Conservation (phyloP, 208 protist genomes). For the Trypanosoma caninum region DNA sequence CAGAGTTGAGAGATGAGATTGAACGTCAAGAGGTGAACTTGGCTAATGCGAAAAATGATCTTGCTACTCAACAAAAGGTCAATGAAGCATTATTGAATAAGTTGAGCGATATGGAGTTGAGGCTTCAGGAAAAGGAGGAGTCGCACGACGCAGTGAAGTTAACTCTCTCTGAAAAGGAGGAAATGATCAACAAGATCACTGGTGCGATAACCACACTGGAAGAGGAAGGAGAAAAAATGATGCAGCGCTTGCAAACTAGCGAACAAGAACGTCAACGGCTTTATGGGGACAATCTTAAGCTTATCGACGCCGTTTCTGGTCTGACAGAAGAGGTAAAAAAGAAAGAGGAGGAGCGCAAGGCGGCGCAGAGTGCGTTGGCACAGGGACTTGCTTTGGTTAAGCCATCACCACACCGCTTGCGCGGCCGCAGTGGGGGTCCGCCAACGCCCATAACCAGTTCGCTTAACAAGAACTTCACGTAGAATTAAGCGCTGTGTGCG, state of each 20-base stretch:
- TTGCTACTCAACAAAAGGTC: slow-evolving; percentile 6
- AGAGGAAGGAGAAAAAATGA: slow-evolving; percentile 19
- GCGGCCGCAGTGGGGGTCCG: slow-evolving; percentile 6
- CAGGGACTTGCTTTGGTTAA: slow-evolving; percentile 33
- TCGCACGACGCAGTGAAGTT: slow-evolving; percentile 14
- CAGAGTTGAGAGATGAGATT: slow-evolving; percentile 2
- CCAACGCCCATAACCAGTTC: slow-evolving; percentile 9
- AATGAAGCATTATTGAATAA: slow-evolving; percentile 4
- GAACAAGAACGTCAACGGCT: slow-evolving; percentile 43
- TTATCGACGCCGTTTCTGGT: slow-evolving; percentile 52
- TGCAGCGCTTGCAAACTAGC: slow-evolving; percentile 8
- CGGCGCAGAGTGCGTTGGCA: slow-evolving; percentile 48
- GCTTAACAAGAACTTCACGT: background rate
- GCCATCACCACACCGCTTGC: slow-evolving; percentile 2
- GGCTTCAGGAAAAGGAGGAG: slow-evolving; percentile 20
- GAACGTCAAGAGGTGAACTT: slow-evolving; percentile 3
- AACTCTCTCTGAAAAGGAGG: slow-evolving; percentile 24
- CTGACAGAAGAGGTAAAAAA: slow-evolving; percentile 54
- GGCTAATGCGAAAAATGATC: background rate
- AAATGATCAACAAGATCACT: slow-evolving; percentile 15
- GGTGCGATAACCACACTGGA: slow-evolving; percentile 18
- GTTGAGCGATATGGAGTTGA: slow-evolving; percentile 6
- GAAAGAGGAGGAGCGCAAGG: slow-evolving; percentile 55
- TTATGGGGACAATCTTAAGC: slow-evolving; percentile 48
- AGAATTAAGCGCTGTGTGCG: background rate